Evolutionary conservation across 805 yeast genomes (phyloP).

Genomic region (Kluyveromyces starmeri): DNA sequence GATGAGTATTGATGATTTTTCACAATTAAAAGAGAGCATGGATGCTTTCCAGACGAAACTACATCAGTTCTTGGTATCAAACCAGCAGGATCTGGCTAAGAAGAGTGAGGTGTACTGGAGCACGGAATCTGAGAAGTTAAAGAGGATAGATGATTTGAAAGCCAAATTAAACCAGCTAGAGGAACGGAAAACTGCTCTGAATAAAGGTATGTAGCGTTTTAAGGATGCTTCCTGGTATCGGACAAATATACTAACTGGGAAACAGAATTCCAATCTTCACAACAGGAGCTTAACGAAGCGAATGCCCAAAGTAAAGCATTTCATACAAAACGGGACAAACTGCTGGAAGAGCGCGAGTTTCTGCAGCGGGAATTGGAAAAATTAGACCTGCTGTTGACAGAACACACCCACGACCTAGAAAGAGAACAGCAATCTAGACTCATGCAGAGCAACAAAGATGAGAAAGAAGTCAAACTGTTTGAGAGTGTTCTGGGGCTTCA

Average conservation of each 20-base stretch:
- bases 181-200: background rate
- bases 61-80: conserved; percentile 29
- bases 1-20: conserved; percentile 29
- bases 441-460: conserved; percentile 38
- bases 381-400: conserved; percentile 26
- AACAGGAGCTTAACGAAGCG: conserved; percentile 26
- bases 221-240: no score
- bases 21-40: conserved; percentile 31
- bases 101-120: conserved; percentile 13
- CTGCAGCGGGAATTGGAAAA: conserved; percentile 28
- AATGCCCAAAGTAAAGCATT: conserved; percentile 32
- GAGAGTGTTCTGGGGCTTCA: conserved; percentile 48
- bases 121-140: conserved; percentile 3
- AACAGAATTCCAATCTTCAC: conserved; percentile 18
- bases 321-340: conserved; percentile 28
- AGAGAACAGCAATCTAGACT: conserved; percentile 30
- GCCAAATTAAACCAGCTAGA: background rate
- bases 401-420: conserved; percentile 27
- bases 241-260: background rate
- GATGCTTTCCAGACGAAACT: conserved; percentile 32
- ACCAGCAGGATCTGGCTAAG: conserved; percentile 21
- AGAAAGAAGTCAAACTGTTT: conserved; percentile 43
- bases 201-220: conserved; percentile 2
- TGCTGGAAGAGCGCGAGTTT: conserved; percentile 24
- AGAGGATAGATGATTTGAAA: background rate